Evolutionary conservation across 179 eudicot genomes (phyloP), one percentile per base, ranked within the genome.

Genomic region (Spinacia oleracea): DNA sequence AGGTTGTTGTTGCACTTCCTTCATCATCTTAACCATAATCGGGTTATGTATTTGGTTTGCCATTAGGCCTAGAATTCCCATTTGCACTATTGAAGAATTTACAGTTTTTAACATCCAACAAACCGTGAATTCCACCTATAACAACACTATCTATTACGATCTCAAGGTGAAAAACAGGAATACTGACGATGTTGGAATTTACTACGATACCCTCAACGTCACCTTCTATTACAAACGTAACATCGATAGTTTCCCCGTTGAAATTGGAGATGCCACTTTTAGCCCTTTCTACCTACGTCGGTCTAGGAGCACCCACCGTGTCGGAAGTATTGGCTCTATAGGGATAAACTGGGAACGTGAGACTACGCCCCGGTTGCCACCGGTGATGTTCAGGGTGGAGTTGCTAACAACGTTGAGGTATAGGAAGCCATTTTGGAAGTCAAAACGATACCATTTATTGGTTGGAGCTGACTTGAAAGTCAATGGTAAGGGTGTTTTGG

Each of bases 331-430:
- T 27, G 72, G 45, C 21, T 16, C 72, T 18, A 9, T 18, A 16
- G 85, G 88, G 74, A 50, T 83, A 79, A 78, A 81, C 10, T 85
- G 86, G 89, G 72, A 75, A 73, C 84, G 70, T 58, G 87, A 63
- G 45, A 48, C 38, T 0, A 21, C 76, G 72, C 16, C 79, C n/a
- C n/a, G n/a, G 78, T 60, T 46, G 21, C 14, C 51, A 2, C 20
- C 51, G 14, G 86, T 69, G 51, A 18, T 48, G 14, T 87, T 89
- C 55, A 40, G 86, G 84, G 90, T 94, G 80, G 90, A 81, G 70
- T 48, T 92, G 85, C 79, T 42, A 65, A 88, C 98, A 31, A 74
- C 74, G 78, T 90, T 93, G 53, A 84, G 93, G 88, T 93, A 75
- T 53, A 87, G 86, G 89, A 83, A 88, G 14, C 6, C 87, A 53